Conservation (phyloP, 768 basidiomycete genomes). For the Lactarius tabidus region DNA sequence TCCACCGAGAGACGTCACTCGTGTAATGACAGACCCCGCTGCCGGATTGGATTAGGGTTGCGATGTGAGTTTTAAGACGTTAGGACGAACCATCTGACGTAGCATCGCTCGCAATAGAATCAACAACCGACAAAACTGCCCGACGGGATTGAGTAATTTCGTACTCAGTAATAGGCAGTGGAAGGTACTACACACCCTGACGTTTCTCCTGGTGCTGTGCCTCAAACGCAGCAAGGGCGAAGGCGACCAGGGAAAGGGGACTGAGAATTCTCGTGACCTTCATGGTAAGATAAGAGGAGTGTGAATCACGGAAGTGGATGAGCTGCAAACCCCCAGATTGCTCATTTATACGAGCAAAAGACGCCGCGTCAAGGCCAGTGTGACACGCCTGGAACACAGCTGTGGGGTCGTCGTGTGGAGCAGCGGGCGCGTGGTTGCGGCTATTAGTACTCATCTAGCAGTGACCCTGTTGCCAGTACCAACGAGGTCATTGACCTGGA, state of each 20-base stretch:
- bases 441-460: neutral
- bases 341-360: neutral
- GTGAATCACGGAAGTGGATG: too few relatives aligned
- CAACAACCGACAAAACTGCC: slow-evolving; percentile 9
- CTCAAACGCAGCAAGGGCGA: slow-evolving; percentile 4
- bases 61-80: neutral
- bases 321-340: neutral
- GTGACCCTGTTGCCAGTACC: neutral
- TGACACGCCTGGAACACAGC: neutral
- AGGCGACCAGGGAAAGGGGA: neutral
- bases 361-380: neutral
- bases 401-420: neutral
- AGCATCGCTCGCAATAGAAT: neutral
- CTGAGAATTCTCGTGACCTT: neutral
- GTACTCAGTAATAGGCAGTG: neutral
- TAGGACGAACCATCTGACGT: slow-evolving; percentile 15
- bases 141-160: neutral
- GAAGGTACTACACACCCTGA: slow-evolving; percentile 3
- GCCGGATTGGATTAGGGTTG: neutral
- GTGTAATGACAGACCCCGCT: slow-evolving; percentile 13
- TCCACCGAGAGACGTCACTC: neutral
- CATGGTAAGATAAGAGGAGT: too few relatives aligned
- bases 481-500: neutral
- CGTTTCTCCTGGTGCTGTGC: neutral
- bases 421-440: neutral